Evolutionary conservation across 805 yeast species (phyloP), one percentile per base, ranked within the genome.

Genomic region (Pichia eremophila): DNA sequence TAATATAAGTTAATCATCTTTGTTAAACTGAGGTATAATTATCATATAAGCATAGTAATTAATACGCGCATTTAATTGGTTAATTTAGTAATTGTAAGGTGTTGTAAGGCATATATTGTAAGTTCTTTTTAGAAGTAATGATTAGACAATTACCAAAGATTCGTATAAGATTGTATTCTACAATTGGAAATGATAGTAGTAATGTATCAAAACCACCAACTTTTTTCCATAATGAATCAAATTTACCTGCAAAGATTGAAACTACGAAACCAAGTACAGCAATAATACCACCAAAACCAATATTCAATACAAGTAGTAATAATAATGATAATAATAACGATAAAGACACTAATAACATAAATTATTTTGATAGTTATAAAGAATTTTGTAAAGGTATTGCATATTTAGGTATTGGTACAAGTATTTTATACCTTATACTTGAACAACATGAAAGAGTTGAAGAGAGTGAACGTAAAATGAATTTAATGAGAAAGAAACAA

Each of bases 381-480:
- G 49, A 50, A 25, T 40, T 46, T 25, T 32, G 51, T 40, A 46
- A 32, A 18, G 50, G 53, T 3, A 34, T 54, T 22, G 52, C 52
- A n/a, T 49, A 47, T 37, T 31, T 49, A 4, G 48, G 50, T 8
- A 22, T 48, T n/a, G 52, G 53, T 4, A 43, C 37, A 8, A 44
- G 49, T 12, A 40, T 51, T 6, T 35, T 48, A 4, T 46, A 37
- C 19, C 37, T 48, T 9, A 43, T 52, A n/a, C 39, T 48, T 25
- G 57, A 50, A 17, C 57, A 51, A 35, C 42, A 47, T 22, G 63
- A 59, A 41, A 55, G 57, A 45, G 35, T 60, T 4, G 59, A 54
- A 28, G 61, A 53, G 22, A 41, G 52, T 34, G 61, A 58, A 40
- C 49, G 56, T n/a, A 62, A 63, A 44, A 46, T 57, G 47, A 38